Evolutionary conservation across 192 early-diverging fungal genomes (phyloP), one percentile per base, ranked within the genome.

Genomic region (Kickxella alabastrina): DNA sequence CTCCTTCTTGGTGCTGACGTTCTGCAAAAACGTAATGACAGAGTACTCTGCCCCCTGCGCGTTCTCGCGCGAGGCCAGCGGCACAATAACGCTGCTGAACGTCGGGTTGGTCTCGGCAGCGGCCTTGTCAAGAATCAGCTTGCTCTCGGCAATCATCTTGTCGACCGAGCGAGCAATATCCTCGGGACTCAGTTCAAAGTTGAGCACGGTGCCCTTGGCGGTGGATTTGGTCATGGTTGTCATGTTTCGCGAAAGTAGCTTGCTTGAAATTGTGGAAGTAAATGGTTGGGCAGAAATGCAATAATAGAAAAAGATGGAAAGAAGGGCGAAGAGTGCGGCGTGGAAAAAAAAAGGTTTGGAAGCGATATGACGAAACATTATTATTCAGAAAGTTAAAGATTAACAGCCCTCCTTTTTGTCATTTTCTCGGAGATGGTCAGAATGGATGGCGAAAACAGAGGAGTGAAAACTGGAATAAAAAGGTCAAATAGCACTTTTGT

Each of bases 1-100:
- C 28, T 64, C 77, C 57, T 78, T 80, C 49, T 86, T 78, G 25
- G 73, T 62, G 58, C 73, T 75, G 27, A 68, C 50, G 47, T 76
- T 62, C 43, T 76, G 67, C 32, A 79, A 23, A 38, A 78, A 73
- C 13, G 65, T 65, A 21, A 59, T 55, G 2, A 78, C 58, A 14
- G 42, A 29, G 43, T 59, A 68, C 5, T 72, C 60, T 2, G 58
- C 62, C 23, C 46, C 21, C 4, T 56, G 54, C 23, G 65, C 59
- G 54, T 74, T 79, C 34, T 75, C 67, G 41, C 54, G 60, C 37
- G 35, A 40, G 36, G 46, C 67, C 25, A 79, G 53, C 19, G 71
- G 77, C 46, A 57, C 56, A 26, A 79, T 53, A 15, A 71, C 72
- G 38, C 43, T 75, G 14, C 59, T 68, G 47, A 79, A 79, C 17